Percentiles rank a stretch among this genome's conserved stretches.
Evolutionary conservation across 768 basidiomycete species (phyloP).

Genomic region (Boletus patriciae): DNA sequence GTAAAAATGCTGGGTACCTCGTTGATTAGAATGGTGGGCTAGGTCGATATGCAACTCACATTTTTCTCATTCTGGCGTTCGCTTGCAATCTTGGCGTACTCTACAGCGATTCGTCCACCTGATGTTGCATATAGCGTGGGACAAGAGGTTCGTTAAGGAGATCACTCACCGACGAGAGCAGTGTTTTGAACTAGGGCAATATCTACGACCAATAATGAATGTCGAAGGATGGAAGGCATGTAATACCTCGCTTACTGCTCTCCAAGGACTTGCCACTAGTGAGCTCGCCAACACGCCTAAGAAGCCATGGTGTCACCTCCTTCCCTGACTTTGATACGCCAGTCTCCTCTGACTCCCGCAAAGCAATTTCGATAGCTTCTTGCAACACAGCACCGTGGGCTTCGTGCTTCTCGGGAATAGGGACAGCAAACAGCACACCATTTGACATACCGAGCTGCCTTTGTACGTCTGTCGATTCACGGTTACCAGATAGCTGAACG

Average conservation of each 20-base stretch:
- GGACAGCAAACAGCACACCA: constrained; percentile 82
- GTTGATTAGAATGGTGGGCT: not conserved
- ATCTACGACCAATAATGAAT: constrained; percentile 46
- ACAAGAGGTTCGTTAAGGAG: not conserved
- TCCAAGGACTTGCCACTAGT: constrained; percentile 72
- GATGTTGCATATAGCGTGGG: not conserved
- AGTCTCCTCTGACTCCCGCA: constrained; percentile 77
- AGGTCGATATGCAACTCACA: constrained; percentile 13
- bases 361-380: constrained; percentile 76
- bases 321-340: constrained; percentile 82
- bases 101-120: constrained; percentile 79
- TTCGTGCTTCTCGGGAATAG: constrained; percentile 81
- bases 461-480: constrained; percentile 55
- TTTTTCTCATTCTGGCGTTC: constrained; percentile 16
- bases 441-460: constrained; percentile 69
- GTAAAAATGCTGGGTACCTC: constrained; percentile 14
- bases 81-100: constrained; percentile 59
- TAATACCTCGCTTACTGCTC: constrained; percentile 51
- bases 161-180: constrained; percentile 69
- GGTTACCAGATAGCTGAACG: constrained; percentile 1
- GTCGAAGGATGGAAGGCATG: not conserved
- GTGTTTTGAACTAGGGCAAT: constrained; percentile 89
- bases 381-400: constrained; percentile 68
- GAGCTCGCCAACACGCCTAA: constrained; percentile 78
- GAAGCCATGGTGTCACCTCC: constrained; percentile 92